phyloP scores from a whole-genome alignment of 371 early-diverging fungal species.

The Mucor ambiguus region DNA sequence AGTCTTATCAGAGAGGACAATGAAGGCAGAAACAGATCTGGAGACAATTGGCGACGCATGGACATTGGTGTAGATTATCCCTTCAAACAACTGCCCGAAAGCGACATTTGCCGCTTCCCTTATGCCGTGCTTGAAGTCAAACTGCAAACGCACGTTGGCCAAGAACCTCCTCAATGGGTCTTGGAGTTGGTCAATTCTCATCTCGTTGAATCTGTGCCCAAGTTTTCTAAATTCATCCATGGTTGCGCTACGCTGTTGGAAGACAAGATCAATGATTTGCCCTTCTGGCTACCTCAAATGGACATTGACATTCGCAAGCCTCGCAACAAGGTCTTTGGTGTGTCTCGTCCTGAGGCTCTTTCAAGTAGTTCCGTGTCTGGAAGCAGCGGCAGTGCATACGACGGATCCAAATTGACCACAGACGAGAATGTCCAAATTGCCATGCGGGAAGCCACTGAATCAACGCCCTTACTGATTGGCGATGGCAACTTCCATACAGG shows the following conservation, averaged over 20 bases:
- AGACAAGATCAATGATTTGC: slow-evolving; percentile 86
- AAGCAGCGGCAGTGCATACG: slow-evolving; percentile 29
- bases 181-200: slow-evolving; percentile 88
- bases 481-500: slow-evolving; percentile 17
- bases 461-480: slow-evolving; percentile 17
- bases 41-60: slow-evolving; percentile 93
- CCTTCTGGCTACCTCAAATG: slow-evolving; percentile 99
- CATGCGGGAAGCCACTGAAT: slow-evolving; percentile 28
- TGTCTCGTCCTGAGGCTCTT: slow-evolving; percentile 43
- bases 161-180: slow-evolving; percentile 97
- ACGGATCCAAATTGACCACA: slow-evolving; percentile 20
- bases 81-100: slow-evolving; percentile 86
- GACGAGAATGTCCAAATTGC: slow-evolving; percentile 40
- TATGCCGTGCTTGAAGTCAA: slow-evolving; percentile 99
- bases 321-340: slow-evolving; percentile 44
- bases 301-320: slow-evolving; percentile 90
- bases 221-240: slow-evolving; percentile 99
- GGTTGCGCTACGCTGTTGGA: slow-evolving; percentile 94
- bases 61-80: slow-evolving; percentile 95
- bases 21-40: slow-evolving; percentile 66
- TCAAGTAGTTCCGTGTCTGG: slow-evolving; percentile 32
- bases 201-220: slow-evolving; percentile 97
- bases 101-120: slow-evolving; percentile 94
- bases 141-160: slow-evolving; percentile 93
- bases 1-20: slow-evolving; percentile 98